Evolutionary conservation across 2,329 filamentous ascomycete genomes (phyloP), one percentile per base, ranked within the genome.

Genomic region (Fusarium nodosum): DNA sequence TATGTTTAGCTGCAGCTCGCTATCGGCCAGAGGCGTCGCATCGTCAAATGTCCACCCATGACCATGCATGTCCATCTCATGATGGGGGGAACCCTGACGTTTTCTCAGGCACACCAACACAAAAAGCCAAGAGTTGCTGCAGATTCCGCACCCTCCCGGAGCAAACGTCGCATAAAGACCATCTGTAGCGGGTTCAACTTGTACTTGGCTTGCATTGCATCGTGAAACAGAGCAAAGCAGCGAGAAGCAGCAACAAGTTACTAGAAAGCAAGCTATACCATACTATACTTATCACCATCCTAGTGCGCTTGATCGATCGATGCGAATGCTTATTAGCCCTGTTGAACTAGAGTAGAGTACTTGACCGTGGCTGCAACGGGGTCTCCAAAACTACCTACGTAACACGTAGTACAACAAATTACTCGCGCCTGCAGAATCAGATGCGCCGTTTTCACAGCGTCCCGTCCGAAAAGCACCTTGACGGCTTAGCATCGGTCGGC

Each of bases 1-100:
- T 69, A 52, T 45, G 60, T 50, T 66, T 72, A 72, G 72, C 62
- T 74, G 72, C 72, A 74, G 65, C 47, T 68, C 60, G 54, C 56
- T 65, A 70, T 70, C 68, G 68, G 68, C 67, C 54, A 48, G 60
- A 73, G 62, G 64, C 68, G 62, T 68, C 60, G 46, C 60, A 68
- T 57, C 51, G 63, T 38, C 55, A 56, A 64, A 41, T 64, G 41
- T 26, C 36, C 62, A 54, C 47, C 60, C 57, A 56, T 56, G 57
- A 42, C 41, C 28, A 66, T 38, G n/a, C 39, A 52, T 38, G 56
- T 34, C 24, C 44, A 41, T 52, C 60, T 64, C 33, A 51, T 51
- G 18, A 24, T 50, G 48, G 51, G 54, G 52, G 51, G 41, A 51
- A 64, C 52, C 62, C 56, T 63, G 58, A 24, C 31, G 44, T 28